Evolutionary conservation across 306 rosid species (phyloP), one percentile per base, ranked within the genome.

Genomic region (Sphenostylis stenocarpa): DNA sequence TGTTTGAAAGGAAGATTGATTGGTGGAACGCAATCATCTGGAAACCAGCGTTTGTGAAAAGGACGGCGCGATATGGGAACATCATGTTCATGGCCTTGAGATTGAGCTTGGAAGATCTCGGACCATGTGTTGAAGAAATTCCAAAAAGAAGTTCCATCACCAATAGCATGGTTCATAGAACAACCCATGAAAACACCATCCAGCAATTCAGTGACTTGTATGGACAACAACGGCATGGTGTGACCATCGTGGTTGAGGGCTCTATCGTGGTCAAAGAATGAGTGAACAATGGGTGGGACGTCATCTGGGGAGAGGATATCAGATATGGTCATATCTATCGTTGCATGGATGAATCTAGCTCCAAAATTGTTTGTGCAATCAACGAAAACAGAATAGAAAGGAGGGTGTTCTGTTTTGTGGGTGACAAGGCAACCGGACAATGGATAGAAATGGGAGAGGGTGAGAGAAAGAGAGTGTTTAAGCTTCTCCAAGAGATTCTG

Each of bases 121-220:
- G 94, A 89, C 90, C 84, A 83, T 7, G 73, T 2, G 7, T 86
- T 91, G 57, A 85, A 81, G 87, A 89, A 87, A 39, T 66, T 72
- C 97, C 90, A 91, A 56, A 51, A 87, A 5, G 90, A 73, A 10
- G 88, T 89, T 31, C 91, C 92, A 48, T 91, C 88, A 5, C 7
- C 88, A 1, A 91, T 6, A 19, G 0, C 0, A 15, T 89, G 94
- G 72, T 86, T 87, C 67, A 86, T 48, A 49, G 92, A 89, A 34
- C 86, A 84, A 0, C 92, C 97, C 1, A 91, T 78, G 86, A 87
- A 87, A 44, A 89, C 71, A 8, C 89, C 94, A 43, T 89, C 92
- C 0, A 57, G 8, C 0, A 89, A 48, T 28, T 91, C 88, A 0
- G 93, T 88, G 38, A 86, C 88, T 62, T 91, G 86, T 74, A 86